These are phyloP conservation scores for Aspergillus tanneri DNA, from an alignment of 2,329 filamentous ascomycete genomes.

Conservation along the genomic window DNA sequence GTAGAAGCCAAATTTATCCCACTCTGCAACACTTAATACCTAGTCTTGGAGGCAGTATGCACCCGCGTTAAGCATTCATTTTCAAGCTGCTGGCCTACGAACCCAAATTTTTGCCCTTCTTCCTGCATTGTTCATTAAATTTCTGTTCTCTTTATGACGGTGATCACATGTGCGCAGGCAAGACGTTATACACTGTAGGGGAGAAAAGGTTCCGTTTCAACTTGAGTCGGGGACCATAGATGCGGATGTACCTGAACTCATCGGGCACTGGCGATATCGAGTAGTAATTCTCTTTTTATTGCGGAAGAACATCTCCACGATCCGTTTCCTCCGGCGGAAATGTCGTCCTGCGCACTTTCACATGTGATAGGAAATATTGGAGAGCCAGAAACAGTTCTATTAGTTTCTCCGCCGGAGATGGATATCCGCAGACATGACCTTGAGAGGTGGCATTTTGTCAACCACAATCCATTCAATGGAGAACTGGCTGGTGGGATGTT, in stretches of 20 bases:
- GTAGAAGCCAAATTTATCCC: too few relatives aligned
- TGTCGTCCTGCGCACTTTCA: constrained; percentile 1
- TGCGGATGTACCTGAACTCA: constrained; percentile 2
- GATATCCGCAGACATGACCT: constrained; percentile 6
- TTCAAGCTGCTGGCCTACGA: too few relatives aligned
- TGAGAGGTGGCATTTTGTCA: constrained; percentile 11
- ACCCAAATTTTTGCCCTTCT: too few relatives aligned
- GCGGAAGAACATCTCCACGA: constrained; percentile 7
- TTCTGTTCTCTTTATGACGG: too few relatives aligned
- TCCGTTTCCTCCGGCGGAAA: neutral
- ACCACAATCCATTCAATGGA: constrained; percentile 10
- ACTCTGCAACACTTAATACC: too few relatives aligned
- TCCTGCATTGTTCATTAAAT: too few relatives aligned
- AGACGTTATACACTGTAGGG: too few relatives aligned
- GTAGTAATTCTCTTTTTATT: constrained; percentile 10
- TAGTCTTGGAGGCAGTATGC: too few relatives aligned
- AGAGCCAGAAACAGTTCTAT: constrained; percentile 8
- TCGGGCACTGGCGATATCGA: constrained; percentile 2
- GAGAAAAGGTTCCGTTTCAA: too few relatives aligned
- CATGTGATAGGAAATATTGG: constrained; percentile 8
- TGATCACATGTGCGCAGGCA: too few relatives aligned
- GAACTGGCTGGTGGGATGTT: constrained; percentile 1
- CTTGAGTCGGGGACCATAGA: neutral
- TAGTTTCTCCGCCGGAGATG: constrained; percentile 1
- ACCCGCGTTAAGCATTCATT: too few relatives aligned